Conservation (phyloP, 805 yeast genomes). For the Teunomyces kruisii region DNA sequence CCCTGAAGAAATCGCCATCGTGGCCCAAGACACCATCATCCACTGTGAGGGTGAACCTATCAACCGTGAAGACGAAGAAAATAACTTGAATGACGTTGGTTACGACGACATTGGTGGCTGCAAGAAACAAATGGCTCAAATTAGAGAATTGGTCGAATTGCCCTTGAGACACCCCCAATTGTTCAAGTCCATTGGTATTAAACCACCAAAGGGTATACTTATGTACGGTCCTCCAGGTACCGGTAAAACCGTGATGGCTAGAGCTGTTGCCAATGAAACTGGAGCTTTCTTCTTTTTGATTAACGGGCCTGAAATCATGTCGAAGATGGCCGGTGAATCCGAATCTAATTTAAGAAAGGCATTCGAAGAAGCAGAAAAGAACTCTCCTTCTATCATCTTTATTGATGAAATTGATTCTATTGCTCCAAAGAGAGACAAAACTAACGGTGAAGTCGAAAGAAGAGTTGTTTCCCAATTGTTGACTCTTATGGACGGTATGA, state of each 20-base stretch:
- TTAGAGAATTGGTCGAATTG: slow-evolving; percentile 96
- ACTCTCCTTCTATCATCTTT: slow-evolving; percentile 95
- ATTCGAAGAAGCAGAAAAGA: slow-evolving; percentile 98
- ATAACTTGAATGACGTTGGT: slow-evolving; percentile 94
- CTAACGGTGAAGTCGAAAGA: slow-evolving; percentile 99
- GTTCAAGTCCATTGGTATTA: slow-evolving; percentile 96
- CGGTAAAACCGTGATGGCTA: slow-evolving; percentile 98
- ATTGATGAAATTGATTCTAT: slow-evolving; percentile 98
- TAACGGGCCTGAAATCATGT: slow-evolving; percentile 99
- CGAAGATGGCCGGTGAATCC: slow-evolving; percentile 99
- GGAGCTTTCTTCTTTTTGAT: slow-evolving; percentile 98
- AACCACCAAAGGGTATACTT: slow-evolving; percentile 97
- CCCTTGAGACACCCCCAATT: slow-evolving; percentile 98
- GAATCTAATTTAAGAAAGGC: slow-evolving; percentile 97
- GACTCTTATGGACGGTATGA: slow-evolving; percentile 99
- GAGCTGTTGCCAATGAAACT: slow-evolving; percentile 99
- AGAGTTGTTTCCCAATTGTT: slow-evolving; percentile 97
- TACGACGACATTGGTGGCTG: slow-evolving; percentile 99
- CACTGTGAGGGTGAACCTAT: slow-evolving; percentile 99
- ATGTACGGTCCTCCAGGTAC: slow-evolving; percentile 99
- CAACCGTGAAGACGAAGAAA: slow-evolving; percentile 97
- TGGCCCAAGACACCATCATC: slow-evolving; percentile 96
- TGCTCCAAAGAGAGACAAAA: slow-evolving; percentile 99
- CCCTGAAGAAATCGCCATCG: slow-evolving; percentile 96
- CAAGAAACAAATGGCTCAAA: slow-evolving; percentile 99